Evolutionary conservation across 2,329 filamentous ascomycete species (phyloP).

Genomic region (Ceratocystis cacaofunesta): DNA sequence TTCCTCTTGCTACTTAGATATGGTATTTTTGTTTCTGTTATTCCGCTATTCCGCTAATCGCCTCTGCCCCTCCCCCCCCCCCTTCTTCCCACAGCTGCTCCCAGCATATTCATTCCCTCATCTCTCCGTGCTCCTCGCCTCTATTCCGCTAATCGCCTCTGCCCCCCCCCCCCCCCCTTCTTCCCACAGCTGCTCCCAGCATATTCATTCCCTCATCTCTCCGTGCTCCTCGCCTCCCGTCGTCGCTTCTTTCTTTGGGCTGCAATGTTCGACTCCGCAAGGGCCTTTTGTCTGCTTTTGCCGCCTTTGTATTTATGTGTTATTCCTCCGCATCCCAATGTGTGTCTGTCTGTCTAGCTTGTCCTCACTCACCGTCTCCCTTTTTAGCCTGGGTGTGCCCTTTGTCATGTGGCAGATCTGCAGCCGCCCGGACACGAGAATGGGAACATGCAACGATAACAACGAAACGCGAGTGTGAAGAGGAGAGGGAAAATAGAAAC

Average conservation of each 20-base stretch:
- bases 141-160: too few species aligned
- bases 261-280: background rate
- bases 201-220: too few species aligned
- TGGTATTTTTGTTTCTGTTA: too few species aligned
- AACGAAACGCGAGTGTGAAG: background rate
- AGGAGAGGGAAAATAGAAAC: background rate
- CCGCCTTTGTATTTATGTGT: conserved; percentile 10
- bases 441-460: background rate
- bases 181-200: background rate
- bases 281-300: background rate
- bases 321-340: background rate
- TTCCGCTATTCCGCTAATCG: too few species aligned
- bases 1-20: background rate
- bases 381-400: background rate
- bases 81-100: background rate
- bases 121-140: background rate
- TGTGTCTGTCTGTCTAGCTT: background rate
- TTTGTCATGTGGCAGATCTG: conserved; percentile 2
- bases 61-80: background rate
- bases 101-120: too few species aligned
- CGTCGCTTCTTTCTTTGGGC: conserved; percentile 2
- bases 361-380: background rate
- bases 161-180: background rate
- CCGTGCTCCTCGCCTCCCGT: background rate
- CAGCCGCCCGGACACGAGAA: conserved; percentile 7